phyloP scores from a whole-genome alignment of 257 asterid species.

The Leptodermis oblonga region DNA sequence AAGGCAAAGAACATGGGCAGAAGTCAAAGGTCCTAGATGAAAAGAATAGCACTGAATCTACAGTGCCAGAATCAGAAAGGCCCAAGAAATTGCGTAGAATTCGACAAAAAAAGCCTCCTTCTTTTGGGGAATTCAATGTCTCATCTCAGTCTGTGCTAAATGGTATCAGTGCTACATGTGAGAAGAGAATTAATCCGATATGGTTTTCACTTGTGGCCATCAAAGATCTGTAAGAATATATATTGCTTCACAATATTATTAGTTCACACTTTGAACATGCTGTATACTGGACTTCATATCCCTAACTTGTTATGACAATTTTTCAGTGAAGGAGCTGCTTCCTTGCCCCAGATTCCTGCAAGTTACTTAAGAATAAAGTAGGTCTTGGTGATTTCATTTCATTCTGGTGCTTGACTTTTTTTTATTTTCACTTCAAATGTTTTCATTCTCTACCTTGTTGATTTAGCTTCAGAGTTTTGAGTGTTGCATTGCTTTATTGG shows the following conservation, averaged over 20 bases:
- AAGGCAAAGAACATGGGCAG: slow-evolving; percentile 55
- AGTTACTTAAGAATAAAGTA: slow-evolving; percentile 86
- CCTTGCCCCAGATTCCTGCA: slow-evolving; percentile 88
- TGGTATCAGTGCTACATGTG: slow-evolving; percentile 46
- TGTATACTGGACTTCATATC: not conserved
- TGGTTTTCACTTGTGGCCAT: slow-evolving; percentile 92
- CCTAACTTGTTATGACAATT: slow-evolving; percentile 26
- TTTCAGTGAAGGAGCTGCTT: slow-evolving; percentile 66
- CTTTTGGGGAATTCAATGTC: slow-evolving; percentile 51
- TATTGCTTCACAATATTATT: not conserved
- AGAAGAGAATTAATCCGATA: slow-evolving; percentile 58
- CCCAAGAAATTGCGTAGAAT: slow-evolving; percentile 61
- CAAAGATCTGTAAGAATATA: slow-evolving; percentile 64
- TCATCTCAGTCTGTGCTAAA: slow-evolving; percentile 74
- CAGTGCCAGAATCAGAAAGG: slow-evolving; percentile 55
- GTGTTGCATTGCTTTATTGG: not conserved
- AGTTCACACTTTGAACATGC: not conserved
- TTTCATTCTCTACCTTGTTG: not conserved
- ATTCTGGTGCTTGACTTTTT: slow-evolving; percentile 7
- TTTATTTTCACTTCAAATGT: not conserved
- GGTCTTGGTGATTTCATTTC: slow-evolving; percentile 26
- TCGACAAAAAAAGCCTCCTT: slow-evolving; percentile 62
- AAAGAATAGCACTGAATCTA: slow-evolving; percentile 42
- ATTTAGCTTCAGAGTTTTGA: not conserved
- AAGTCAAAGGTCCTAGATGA: slow-evolving; percentile 61